A percentile compares a stretch with the other conserved stretches of the same genome.
These are phyloP conservation scores for Arthrobotrys iridis DNA, from an alignment of 2,329 filamentous ascomycete genomes.

Conservation along the genomic window DNA sequence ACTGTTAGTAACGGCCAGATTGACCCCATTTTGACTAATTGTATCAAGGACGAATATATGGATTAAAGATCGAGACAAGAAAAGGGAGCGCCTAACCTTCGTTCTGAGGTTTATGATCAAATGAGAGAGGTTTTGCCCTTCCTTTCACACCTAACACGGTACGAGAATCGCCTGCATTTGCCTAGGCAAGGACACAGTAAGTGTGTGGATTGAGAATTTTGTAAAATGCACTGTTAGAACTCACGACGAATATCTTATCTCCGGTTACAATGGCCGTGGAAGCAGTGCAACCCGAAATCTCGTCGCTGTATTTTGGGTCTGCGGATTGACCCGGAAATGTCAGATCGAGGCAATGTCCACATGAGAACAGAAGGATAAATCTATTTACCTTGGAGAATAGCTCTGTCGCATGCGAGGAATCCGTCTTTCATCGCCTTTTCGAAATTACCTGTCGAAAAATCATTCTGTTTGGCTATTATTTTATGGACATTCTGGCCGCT, in stretches of 20 bases:
- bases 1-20: not conserved
- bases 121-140: slow-evolving; percentile 95
- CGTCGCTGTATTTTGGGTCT: slow-evolving; percentile 98
- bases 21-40: not conserved
- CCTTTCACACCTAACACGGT: slow-evolving; percentile 96
- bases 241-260: slow-evolving; percentile 93
- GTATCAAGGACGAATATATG: not conserved
- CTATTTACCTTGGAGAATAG: slow-evolving; percentile 85
- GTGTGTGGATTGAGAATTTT: not conserved
- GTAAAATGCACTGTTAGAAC: slow-evolving; percentile 62
- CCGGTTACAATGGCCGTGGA: slow-evolving; percentile 88
- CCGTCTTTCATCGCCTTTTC: slow-evolving; percentile 97
- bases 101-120: slow-evolving; percentile 98
- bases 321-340: slow-evolving; percentile 73
- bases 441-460: slow-evolving; percentile 89
- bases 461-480: slow-evolving; percentile 93
- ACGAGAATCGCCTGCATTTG: slow-evolving; percentile 95
- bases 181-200: slow-evolving; percentile 67
- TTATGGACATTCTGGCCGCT: slow-evolving; percentile 91
- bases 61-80: not conserved
- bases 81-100: slow-evolving; percentile 74
- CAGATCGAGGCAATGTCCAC: not conserved
- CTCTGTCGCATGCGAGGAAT: slow-evolving; percentile 93
- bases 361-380: slow-evolving; percentile 56
- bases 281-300: slow-evolving; percentile 97